These are phyloP conservation scores for Suillus alpinus DNA, from an alignment of 768 basidiomycete species.

Conservation along the genomic window DNA sequence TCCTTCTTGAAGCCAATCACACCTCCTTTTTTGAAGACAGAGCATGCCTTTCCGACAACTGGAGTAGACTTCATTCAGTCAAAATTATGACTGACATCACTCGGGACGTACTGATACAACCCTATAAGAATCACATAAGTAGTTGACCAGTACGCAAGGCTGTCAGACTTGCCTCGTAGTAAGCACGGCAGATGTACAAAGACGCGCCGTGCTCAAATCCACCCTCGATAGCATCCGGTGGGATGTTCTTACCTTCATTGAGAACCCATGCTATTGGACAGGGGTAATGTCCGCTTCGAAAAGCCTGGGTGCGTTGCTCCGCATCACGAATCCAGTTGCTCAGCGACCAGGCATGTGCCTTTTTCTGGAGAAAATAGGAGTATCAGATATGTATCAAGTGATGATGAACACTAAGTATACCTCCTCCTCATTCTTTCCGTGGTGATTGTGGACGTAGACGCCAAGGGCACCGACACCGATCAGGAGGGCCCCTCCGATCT, in stretches of 20 bases:
- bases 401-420: constrained; percentile 29
- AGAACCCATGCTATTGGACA: constrained; percentile 63
- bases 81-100: background rate
- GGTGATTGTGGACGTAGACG: constrained; percentile 48
- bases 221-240: constrained; percentile 52
- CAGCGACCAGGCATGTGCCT: constrained; percentile 47
- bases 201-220: constrained; percentile 50
- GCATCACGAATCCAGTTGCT: constrained; percentile 59
- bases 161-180: constrained; percentile 45
- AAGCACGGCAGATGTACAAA: constrained; percentile 60
- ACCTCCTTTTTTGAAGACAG: constrained; percentile 56
- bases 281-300: constrained; percentile 39
- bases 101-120: constrained; percentile 47
- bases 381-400: background rate
- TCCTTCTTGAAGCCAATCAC: constrained; percentile 60
- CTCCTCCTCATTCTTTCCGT: constrained; percentile 57
- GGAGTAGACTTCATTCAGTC: constrained; percentile 6
- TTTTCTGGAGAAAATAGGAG: constrained; percentile 35
- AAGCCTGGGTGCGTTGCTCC: constrained; percentile 48
- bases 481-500: constrained; percentile 66
- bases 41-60: constrained; percentile 70
- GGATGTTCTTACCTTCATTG: constrained; percentile 57
- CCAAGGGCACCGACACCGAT: constrained; percentile 55
- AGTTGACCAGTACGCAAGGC: background rate
- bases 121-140: constrained; percentile 31